Base-by-base conservation (phyloP, 1,139 yeast species). In the Blastobotrys persicus region DNA sequence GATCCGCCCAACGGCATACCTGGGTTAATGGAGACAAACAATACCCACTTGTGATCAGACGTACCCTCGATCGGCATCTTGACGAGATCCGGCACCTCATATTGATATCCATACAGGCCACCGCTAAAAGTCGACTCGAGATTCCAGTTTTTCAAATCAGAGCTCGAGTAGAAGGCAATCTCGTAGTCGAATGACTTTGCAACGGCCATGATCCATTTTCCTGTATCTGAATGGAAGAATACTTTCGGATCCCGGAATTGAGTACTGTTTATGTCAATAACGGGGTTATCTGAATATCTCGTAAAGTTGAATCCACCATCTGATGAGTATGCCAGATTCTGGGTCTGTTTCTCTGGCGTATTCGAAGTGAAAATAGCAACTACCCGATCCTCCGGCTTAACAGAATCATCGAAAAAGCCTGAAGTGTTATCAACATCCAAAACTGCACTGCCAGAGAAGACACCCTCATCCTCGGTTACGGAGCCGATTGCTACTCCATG, bases 21-120 rank as follows among this genome's bases (percentile, higher is more conserved):
- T 0, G 91, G 81, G 16, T 71, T 59, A 34, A 83, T 70, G 0
- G 66, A 43, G n/a, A 43, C 14, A 12, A 33, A 13, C 6, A 43
- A 38, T 4, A 43, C 46, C 46, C 46, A 43, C 20, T 43, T 32
- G 28, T 61, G 13, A 32, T 44, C 3, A 54, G 51, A 32, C 18
- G 52, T 18, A 32, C 47, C 28, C 23, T 69, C 45, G 64, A 62
- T n/a, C 59, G 61, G 44, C 7, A 63, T n/a, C 11, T 45, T 32
- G n/a, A 50, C 47, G 1, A 85, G 83, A 2, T 80, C 85, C 56
- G 83, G 80, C 45, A 83, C 77, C 0, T 85, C 89, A 37, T 70
- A 71, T 52, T 71, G 74, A 54, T 55, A 67, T 1, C 74, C 75
- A 11, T 60, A 45, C 31, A 59, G 51, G 1, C 74, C 74, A 14